phyloP scores from a whole-genome alignment of 768 basidiomycete species.

The Pulveroboletus sp. region DNA sequence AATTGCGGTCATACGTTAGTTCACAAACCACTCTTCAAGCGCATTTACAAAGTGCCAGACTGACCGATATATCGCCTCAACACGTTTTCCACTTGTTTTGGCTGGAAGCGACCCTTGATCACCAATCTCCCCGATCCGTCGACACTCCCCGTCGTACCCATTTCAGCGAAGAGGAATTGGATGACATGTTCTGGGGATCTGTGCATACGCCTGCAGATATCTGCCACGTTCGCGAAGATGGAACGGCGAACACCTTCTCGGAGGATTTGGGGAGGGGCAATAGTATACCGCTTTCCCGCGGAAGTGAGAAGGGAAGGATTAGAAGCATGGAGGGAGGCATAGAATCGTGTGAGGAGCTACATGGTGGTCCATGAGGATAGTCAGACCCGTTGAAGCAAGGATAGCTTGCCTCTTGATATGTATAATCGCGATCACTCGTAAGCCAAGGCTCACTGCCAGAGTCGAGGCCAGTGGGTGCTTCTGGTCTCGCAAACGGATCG shows the following conservation, averaged over 20 bases:
- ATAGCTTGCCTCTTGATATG: slow-evolving; percentile 80
- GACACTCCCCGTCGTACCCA: slow-evolving; percentile 96
- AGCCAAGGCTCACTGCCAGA: slow-evolving; percentile 86
- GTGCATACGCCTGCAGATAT: slow-evolving; percentile 99
- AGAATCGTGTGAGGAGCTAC: slow-evolving; percentile 91
- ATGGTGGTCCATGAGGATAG: not conserved
- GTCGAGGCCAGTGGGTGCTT: slow-evolving; percentile 58
- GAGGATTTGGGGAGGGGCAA: slow-evolving; percentile 90
- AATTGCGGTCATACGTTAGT: not conserved
- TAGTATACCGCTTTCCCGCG: slow-evolving; percentile 90
- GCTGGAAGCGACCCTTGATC: slow-evolving; percentile 97
- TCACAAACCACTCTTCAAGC: not conserved
- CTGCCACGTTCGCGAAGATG: slow-evolving; percentile 93
- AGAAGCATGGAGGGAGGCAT: slow-evolving; percentile 82
- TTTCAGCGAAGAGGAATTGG: slow-evolving; percentile 92
- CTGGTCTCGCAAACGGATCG: slow-evolving; percentile 67
- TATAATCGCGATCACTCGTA: slow-evolving; percentile 89
- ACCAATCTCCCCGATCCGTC: slow-evolving; percentile 89
- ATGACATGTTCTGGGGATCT: slow-evolving; percentile 97
- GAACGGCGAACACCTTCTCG: slow-evolving; percentile 97
- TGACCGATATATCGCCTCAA: slow-evolving; percentile 92
- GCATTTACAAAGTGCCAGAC: slow-evolving; percentile 22
- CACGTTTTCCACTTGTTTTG: slow-evolving; percentile 97
- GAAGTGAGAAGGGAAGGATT: slow-evolving; percentile 88
- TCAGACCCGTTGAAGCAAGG: not conserved